Evolutionary conservation across 2,329 filamentous ascomycete species (phyloP).

Genomic region (Fusarium hainanense): DNA sequence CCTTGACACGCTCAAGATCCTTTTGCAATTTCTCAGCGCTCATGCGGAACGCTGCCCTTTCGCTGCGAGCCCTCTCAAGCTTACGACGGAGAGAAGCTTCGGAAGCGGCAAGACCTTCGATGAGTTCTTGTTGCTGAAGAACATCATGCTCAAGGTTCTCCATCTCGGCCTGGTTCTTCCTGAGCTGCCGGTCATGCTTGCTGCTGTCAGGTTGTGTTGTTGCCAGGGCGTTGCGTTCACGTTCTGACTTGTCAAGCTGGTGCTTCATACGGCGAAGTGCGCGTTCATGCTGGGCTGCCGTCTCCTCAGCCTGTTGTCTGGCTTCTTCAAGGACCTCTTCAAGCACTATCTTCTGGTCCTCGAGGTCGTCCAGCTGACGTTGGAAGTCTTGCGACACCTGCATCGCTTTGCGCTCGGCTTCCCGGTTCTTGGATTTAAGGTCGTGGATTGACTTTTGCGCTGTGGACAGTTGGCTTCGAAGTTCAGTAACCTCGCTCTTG

Average conservation of each 20-base stretch:
- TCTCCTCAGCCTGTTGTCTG: constrained; percentile 62
- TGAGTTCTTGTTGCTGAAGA: constrained; percentile 73
- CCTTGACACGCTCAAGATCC: constrained; percentile 61
- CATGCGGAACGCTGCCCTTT: constrained; percentile 67
- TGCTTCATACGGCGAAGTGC: constrained; percentile 58
- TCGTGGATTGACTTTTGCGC: constrained; percentile 70
- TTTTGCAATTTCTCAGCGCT: constrained; percentile 66
- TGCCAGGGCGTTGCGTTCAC: constrained; percentile 56
- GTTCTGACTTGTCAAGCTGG: constrained; percentile 63
- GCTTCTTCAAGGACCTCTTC: constrained; percentile 69
- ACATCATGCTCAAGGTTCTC: constrained; percentile 80
- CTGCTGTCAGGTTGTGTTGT: constrained; percentile 54
- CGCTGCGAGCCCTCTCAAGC: constrained; percentile 75
- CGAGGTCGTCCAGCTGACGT: constrained; percentile 65
- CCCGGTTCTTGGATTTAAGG: constrained; percentile 60
- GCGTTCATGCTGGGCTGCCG: constrained; percentile 56
- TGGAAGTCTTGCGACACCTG: constrained; percentile 61
- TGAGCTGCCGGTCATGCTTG: constrained; percentile 69
- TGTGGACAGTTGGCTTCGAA: constrained; percentile 70
- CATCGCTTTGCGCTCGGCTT: constrained; percentile 61
- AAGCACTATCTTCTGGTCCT: constrained; percentile 68
- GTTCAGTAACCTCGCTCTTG: constrained; percentile 67
- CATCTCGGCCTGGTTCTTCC: constrained; percentile 70
- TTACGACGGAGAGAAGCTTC: constrained; percentile 72
- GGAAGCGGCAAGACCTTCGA: constrained; percentile 66